Base-by-base conservation (phyloP, 169 alveolate species). In the Plasmodium vinckei region DNA sequence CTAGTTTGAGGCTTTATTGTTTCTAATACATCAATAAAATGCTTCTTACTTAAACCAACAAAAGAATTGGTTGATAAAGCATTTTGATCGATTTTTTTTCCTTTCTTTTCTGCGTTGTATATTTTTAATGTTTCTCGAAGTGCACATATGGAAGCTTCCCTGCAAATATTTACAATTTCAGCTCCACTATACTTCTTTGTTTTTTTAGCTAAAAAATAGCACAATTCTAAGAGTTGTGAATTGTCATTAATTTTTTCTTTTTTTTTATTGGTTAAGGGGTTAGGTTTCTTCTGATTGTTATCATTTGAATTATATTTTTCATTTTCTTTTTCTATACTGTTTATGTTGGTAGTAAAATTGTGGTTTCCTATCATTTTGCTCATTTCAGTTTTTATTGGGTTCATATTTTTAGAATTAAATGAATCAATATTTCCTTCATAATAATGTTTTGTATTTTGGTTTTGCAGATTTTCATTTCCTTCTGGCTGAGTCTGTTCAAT, bases 161-260 rank as follows among this genome's bases (percentile, higher is more conserved):
- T 94, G 65, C 99, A 97, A 6, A 97, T 72, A 82, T 92, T 87
- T 19, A 95, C 97, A 10, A 97, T 88, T 79, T 97, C 99, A 1
- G 99, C 99, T 19, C 99, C 99, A 77, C 98, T 98, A 86, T 95
- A 98, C 70, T 99, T 99, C 53, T 97, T 97, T 19, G 99, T 98
- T 42, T 92, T 93, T 65, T 94, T 93, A 3, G 99, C 99, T 25
- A 98, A 88, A 53, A 64, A 27, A 27, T 51, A 33, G 47, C 88
- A 77, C 13, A 77, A 44, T 92, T 96, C 61, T 92, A 97, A 42
- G 97, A 94, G 87, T 94, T 97, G 21, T 77, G 98, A 88, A 94
- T 98, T 57, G 19, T 51, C 21, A 57, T 57, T 57, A 0, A 57
- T 19, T 57, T 15, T 57, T n/a, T 17, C 27, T 0, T 9, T 15